phyloP scores from a whole-genome alignment of 2,329 filamentous ascomycete genomes.

The Neonectria ditissima region DNA sequence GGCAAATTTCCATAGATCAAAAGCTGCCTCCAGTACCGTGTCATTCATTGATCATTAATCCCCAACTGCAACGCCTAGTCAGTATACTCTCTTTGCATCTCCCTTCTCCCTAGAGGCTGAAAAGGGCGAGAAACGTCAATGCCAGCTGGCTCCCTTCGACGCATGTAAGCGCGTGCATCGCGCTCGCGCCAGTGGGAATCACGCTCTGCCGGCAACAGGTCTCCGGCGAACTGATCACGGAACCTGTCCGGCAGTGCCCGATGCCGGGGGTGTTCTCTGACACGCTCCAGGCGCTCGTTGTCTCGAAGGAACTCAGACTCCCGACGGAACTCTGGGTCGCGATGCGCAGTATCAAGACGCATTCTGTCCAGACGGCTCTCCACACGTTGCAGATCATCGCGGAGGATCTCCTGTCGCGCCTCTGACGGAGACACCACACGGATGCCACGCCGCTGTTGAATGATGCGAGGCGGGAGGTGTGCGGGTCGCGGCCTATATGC shows the following conservation, averaged over 20 bases:
- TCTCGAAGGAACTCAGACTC: slow-evolving; percentile 28
- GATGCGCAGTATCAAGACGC: slow-evolving; percentile 25
- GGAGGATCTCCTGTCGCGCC: slow-evolving; percentile 33
- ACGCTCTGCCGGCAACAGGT: slow-evolving; percentile 2
- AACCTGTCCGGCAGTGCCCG: slow-evolving; percentile 27
- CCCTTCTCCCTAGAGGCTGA: slow-evolving; percentile 11
- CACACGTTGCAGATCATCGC: slow-evolving; percentile 13
- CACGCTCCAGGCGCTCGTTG: slow-evolving; percentile 30
- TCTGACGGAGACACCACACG: slow-evolving; percentile 34
- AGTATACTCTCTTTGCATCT: slow-evolving; percentile 2
- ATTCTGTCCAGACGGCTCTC: slow-evolving; percentile 34
- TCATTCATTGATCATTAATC: slow-evolving; percentile 21
- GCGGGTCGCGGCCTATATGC: slow-evolving; percentile 20
- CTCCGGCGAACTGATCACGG: slow-evolving; percentile 9
- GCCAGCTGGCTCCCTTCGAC: slow-evolving; percentile 13
- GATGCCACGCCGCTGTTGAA: slow-evolving; percentile 29
- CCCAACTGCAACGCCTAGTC: not conserved
- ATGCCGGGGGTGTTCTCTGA: slow-evolving; percentile 28
- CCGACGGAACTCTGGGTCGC: slow-evolving; percentile 19
- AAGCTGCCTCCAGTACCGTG: not conserved
- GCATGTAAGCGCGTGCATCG: slow-evolving; percentile 38
- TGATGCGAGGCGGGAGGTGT: slow-evolving; percentile 32
- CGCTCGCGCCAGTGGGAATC: slow-evolving; percentile 34
- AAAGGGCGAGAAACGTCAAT: slow-evolving; percentile 10
- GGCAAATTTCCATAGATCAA: slow-evolving; percentile 1